Evolutionary conservation across 1,284 basidiomycete species (phyloP), one percentile per base, ranked within the genome.

Genomic region (Stygiomarasmius scandens): DNA sequence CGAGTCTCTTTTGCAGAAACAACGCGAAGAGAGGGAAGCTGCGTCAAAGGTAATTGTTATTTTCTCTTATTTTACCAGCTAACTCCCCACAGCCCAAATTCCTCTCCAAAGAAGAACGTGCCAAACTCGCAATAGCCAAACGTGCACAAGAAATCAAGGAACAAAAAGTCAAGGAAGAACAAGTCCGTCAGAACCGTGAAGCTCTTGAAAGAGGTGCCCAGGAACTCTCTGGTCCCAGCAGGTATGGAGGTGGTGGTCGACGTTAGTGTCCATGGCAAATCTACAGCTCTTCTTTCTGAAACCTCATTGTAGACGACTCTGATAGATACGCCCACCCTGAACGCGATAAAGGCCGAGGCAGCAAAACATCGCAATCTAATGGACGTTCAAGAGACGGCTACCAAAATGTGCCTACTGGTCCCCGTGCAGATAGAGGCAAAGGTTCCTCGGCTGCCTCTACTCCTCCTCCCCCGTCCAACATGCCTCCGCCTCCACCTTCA

Each of bases 21-120:
- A 98, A 75, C 88, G 85, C 63, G 84, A 81, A 43, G 94, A 96
- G 69, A 93, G 89, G 66, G 94, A 96, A 63, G 91, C 90, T 1
- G 91, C 94, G 52, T 78, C 93, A 52, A 96, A 94, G 83, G 94
- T 93, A 61, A 20, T 75, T 69, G 34, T 55, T 52, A 47, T 20
- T 11, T 34, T 23, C 44, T 3, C 43, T 36, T 8, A 48, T 22
- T 19, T 56, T 46, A 32, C 5, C 5, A 32, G 29, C 29, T 12
- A 53, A 32, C 48, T 56, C 32, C 24, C 48, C 43, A n/a, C 71
- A 95, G 93, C 93, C 93, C 32, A 95, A 85, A 71, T 96, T 96
- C 77, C 79, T 96, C 19, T 85, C 90, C 2, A 96, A 90, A 72
- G 92, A 93, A 64, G 89, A 95, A 67, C 85, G 94, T 47, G 92